These are phyloP conservation scores for Leishmania mexicana DNA, from an alignment of 208 protist species.

Conservation along the genomic window DNA sequence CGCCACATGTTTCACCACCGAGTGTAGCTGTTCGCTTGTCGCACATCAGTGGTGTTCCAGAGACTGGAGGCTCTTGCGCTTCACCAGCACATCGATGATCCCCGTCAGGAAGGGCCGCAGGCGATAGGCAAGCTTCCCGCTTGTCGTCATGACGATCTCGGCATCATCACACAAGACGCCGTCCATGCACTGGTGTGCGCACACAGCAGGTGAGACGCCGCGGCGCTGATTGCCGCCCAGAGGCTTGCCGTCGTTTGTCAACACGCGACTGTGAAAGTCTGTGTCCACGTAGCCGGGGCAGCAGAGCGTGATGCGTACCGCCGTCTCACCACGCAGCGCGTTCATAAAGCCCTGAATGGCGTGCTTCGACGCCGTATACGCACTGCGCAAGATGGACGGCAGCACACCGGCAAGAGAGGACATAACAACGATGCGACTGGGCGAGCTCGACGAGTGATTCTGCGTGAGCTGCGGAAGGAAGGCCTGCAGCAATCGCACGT, in stretches of 20 bases:
- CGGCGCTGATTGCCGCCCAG: slow-evolving; percentile 50
- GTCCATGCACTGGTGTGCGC: slow-evolving; percentile 58
- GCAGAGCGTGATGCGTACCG: slow-evolving; percentile 73
- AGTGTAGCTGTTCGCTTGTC: background rate
- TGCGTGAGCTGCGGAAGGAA: slow-evolving; percentile 60
- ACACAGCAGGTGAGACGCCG: slow-evolving; percentile 54
- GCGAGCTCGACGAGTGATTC: slow-evolving; percentile 35
- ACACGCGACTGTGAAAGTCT: slow-evolving; percentile 74
- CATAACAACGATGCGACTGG: slow-evolving; percentile 74
- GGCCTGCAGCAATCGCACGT: slow-evolving; percentile 74
- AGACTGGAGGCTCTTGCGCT: slow-evolving; percentile 75
- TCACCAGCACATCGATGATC: slow-evolving; percentile 69
- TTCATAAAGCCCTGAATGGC: slow-evolving; percentile 91
- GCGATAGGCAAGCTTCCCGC: slow-evolving; percentile 73
- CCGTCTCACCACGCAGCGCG: slow-evolving; percentile 77
- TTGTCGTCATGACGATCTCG: slow-evolving; percentile 76
- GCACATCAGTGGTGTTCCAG: slow-evolving; percentile 36
- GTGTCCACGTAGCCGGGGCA: slow-evolving; percentile 89
- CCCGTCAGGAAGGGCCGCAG: slow-evolving; percentile 70
- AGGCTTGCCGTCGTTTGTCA: slow-evolving; percentile 40
- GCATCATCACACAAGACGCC: slow-evolving; percentile 58
- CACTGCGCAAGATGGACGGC: slow-evolving; percentile 72
- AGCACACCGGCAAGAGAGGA: slow-evolving; percentile 82
- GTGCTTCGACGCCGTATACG: slow-evolving; percentile 87
- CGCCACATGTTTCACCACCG: background rate